Conservation (phyloP, 2,329 filamentous ascomycete genomes). For the Colletotrichum tamarilloi region DNA sequence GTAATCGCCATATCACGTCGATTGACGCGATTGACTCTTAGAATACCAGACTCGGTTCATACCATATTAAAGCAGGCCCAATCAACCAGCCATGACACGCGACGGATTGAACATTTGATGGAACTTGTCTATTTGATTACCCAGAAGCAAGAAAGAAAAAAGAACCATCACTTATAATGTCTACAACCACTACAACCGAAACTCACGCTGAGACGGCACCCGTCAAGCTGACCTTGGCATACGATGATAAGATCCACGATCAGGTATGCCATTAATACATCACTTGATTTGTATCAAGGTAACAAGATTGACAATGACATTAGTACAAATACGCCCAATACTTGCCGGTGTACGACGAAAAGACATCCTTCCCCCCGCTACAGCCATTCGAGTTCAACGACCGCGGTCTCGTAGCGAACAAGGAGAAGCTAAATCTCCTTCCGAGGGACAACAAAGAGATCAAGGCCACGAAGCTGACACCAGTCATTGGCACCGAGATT, state of each 20-base stretch:
- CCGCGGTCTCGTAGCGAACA: constrained; percentile 44
- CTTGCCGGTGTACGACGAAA: constrained; percentile 48
- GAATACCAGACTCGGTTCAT: not conserved
- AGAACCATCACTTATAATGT: constrained; percentile 68
- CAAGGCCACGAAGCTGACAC: constrained; percentile 34
- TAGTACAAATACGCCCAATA: constrained; percentile 47
- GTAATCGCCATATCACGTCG: not conserved
- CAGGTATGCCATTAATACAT: not conserved
- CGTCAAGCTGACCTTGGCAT: constrained; percentile 18
- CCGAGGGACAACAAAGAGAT: constrained; percentile 34
- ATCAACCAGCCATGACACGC: not conserved
- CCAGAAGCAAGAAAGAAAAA: not conserved
- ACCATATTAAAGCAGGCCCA: not conserved
- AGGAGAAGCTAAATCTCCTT: constrained; percentile 43
- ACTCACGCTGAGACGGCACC: not conserved
- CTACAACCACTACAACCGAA: constrained; percentile 87
- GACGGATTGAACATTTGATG: not conserved
- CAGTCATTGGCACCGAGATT: constrained; percentile 53
- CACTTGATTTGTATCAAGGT: not conserved
- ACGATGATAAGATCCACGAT: constrained; percentile 19
- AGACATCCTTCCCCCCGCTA: constrained; percentile 42
- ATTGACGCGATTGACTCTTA: constrained; percentile 3
- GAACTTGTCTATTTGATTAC: not conserved
- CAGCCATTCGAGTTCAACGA: constrained; percentile 46
- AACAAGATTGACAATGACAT: not conserved